These are phyloP conservation scores for Xylariaceae sp. DNA, from an alignment of 2,329 filamentous ascomycete genomes.

Conservation along the genomic window DNA sequence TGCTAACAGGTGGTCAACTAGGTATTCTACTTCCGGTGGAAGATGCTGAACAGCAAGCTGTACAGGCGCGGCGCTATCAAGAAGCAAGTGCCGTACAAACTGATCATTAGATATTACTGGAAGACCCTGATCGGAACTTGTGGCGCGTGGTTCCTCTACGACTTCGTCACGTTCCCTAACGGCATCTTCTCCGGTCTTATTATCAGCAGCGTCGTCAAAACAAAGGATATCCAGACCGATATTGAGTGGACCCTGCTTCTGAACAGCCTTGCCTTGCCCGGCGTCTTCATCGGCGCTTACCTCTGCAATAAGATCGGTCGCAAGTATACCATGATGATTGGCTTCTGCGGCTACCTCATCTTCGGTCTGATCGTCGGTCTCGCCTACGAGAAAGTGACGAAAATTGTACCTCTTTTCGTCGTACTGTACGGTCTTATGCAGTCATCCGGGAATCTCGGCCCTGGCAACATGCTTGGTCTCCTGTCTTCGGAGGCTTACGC, in stretches of 20 bases:
- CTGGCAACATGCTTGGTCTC: conserved; percentile 15
- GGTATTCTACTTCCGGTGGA: conserved; percentile 16
- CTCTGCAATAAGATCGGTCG: conserved; percentile 13
- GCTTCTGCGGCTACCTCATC: conserved; percentile 12
- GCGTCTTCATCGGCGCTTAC: conserved; percentile 16
- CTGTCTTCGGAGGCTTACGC: conserved; percentile 14
- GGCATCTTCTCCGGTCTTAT: conserved; percentile 14
- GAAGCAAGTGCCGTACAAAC: conserved; percentile 11
- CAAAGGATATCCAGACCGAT: conserved; percentile 8
- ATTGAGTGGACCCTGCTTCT: conserved; percentile 13
- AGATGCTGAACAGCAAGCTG: conserved; percentile 17
- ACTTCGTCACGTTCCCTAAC: conserved; percentile 15
- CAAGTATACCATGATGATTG: conserved; percentile 16
- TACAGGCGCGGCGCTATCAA: conserved; percentile 12
- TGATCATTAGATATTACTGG: conserved; percentile 14
- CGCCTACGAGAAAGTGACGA: conserved; percentile 11
- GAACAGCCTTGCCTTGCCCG: conserved; percentile 4
- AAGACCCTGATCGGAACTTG: conserved; percentile 12
- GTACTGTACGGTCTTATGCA: conserved; percentile 16
- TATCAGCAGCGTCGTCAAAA: conserved; percentile 14
- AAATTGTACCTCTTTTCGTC: conserved; percentile 15
- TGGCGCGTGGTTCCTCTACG: conserved; percentile 17
- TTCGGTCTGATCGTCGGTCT: conserved; percentile 14
- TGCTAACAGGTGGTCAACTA: background rate
- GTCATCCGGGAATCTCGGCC: conserved; percentile 13